Conservation (phyloP, 129 eudicot species). For the Saposhnikovia divaricata region DNA sequence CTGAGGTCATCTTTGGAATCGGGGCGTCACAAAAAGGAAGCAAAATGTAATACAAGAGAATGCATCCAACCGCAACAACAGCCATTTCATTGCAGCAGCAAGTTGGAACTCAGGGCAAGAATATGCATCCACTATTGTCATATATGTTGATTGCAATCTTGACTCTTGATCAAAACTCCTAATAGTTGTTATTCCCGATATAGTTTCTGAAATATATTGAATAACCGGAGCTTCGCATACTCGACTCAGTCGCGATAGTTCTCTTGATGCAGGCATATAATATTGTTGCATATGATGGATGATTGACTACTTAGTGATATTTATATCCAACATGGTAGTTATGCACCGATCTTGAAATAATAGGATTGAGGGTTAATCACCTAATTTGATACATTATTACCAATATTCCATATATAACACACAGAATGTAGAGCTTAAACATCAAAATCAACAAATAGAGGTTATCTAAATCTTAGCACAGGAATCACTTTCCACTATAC, state of each 20-base stretch:
- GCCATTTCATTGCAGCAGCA: constrained; percentile 81
- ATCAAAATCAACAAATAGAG: no score
- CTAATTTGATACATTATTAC: no score
- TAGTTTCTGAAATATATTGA: constrained; percentile 90
- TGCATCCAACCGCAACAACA: constrained; percentile 50
- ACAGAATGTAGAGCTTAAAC: no score
- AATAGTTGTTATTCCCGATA: constrained; percentile 83
- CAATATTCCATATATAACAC: no score
- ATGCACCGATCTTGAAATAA: no score
- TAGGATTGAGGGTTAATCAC: no score
- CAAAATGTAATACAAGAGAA: background rate
- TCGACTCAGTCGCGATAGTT: constrained; percentile 79
- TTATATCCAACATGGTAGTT: no score
- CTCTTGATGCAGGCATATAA: constrained; percentile 83
- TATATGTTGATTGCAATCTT: constrained; percentile 51
- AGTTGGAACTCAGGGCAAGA: constrained; percentile 85
- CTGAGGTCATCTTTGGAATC: no score
- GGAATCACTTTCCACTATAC: background rate
- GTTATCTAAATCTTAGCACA: no score
- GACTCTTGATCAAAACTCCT: constrained; percentile 76
- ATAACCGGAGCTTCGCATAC: constrained; percentile 90
- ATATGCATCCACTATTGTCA: constrained; percentile 55
- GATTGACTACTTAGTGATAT: background rate
- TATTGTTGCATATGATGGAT: constrained; percentile 45
- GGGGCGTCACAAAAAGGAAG: no score